Conservation (phyloP, 2,329 filamentous ascomycete species). For the Calonectria pteridis region DNA sequence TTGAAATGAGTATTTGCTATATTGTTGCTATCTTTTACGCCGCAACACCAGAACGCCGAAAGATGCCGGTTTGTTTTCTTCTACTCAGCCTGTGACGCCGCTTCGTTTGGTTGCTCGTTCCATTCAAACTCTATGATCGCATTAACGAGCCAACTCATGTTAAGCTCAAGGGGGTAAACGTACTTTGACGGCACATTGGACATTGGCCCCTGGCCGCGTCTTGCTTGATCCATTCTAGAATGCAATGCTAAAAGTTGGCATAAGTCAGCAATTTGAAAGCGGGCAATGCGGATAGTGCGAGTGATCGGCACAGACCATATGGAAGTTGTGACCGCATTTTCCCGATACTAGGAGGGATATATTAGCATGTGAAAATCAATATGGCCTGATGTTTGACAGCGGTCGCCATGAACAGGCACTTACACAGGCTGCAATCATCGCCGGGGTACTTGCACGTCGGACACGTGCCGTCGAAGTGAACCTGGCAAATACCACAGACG, state of each 20-base stretch:
- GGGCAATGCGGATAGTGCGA: constrained; percentile 13
- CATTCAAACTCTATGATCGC: constrained; percentile 55
- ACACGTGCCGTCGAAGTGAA: constrained; percentile 97
- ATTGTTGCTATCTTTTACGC: constrained; percentile 30
- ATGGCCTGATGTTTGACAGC: constrained; percentile 29
- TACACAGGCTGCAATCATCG: constrained; percentile 93
- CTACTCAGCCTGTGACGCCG: constrained; percentile 45
- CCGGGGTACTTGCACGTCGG: constrained; percentile 98
- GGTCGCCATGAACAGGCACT: constrained; percentile 49
- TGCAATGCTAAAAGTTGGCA: constrained; percentile 79
- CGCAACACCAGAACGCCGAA: constrained; percentile 40
- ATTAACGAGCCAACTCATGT: constrained; percentile 17
- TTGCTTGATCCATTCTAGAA: constrained; percentile 95
- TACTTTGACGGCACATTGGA: constrained; percentile 97
- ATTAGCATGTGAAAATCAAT: constrained; percentile 33
- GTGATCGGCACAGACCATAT: constrained; percentile 76
- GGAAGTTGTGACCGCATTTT: constrained; percentile 97
- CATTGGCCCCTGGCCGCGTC: constrained; percentile 94
- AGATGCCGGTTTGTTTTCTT: neutral
- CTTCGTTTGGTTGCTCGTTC: constrained; percentile 52
- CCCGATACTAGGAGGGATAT: constrained; percentile 78
- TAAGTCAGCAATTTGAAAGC: constrained; percentile 33
- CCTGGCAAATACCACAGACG: constrained; percentile 98
- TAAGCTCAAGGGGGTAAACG: constrained; percentile 38
- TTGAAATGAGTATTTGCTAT: constrained; percentile 10